Conservation (phyloP, 495 filamentous ascomycete species). For the Acidomyces sp. region DNA sequence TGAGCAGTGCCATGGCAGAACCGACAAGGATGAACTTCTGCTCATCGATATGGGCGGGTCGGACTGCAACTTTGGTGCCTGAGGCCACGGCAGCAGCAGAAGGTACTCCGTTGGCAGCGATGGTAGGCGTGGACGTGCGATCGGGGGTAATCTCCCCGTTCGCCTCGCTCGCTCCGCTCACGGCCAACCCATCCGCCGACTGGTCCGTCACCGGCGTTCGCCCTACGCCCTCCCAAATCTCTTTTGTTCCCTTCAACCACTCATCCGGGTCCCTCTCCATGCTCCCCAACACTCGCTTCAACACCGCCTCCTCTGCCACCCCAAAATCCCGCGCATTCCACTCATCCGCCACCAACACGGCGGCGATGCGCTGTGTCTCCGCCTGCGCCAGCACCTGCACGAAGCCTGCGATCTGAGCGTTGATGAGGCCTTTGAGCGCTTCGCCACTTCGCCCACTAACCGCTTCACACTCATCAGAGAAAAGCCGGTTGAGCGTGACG, state of each 20-base stretch:
- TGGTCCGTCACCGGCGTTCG: conserved; percentile 12
- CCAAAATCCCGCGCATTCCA: conserved; percentile 85
- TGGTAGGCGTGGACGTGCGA: conserved; percentile 7
- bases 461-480: conserved; percentile 93
- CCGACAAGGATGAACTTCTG: conserved; percentile 76
- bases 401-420: conserved; percentile 83
- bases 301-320: conserved; percentile 46
- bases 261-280: conserved; percentile 66
- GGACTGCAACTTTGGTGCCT: neutral
- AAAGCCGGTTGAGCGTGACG: conserved; percentile 84
- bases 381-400: conserved; percentile 60
- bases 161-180: conserved; percentile 14
- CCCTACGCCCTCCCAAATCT: conserved; percentile 13
- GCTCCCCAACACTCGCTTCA: conserved; percentile 57
- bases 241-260: conserved; percentile 51
- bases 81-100: neutral
- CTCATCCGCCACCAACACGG: conserved; percentile 75
- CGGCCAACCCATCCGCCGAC: conserved; percentile 3
- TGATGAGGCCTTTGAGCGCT: conserved; percentile 73
- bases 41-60: conserved; percentile 60
- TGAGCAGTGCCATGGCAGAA: conserved; percentile 64
- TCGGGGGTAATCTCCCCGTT: too few relatives aligned
- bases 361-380: conserved; percentile 65
- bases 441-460: conserved; percentile 80
- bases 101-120: neutral